These are phyloP conservation scores for Castanospermum australe DNA, from an alignment of 306 rosid species.

Conservation along the genomic window DNA sequence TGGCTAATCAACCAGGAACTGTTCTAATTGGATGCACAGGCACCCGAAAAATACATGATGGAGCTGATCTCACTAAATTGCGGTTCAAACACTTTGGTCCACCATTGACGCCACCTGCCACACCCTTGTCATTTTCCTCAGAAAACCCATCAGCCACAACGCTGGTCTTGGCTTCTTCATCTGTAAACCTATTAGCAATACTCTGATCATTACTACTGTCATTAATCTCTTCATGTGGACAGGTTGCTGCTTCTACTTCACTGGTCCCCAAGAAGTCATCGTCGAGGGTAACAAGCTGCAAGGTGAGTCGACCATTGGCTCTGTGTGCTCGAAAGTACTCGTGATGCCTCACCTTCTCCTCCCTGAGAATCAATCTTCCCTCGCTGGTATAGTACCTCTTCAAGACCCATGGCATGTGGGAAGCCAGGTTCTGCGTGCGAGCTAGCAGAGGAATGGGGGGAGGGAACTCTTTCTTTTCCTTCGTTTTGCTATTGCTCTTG, in stretches of 20 bases:
- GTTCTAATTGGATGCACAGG: conserved; percentile 45
- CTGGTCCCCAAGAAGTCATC: neutral
- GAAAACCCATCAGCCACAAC: neutral
- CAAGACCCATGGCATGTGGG: conserved; percentile 72
- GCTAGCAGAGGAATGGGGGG: conserved; percentile 66
- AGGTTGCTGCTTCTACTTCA: neutral
- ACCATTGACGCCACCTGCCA: neutral
- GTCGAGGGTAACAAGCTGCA: conserved; percentile 57
- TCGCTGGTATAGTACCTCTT: conserved; percentile 59
- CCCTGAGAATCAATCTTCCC: conserved; percentile 62
- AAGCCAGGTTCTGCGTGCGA: conserved; percentile 53
- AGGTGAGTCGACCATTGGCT: conserved; percentile 70
- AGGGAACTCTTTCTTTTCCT: conserved; percentile 45
- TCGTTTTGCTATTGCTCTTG: neutral
- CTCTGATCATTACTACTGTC: neutral
- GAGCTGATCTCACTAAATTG: conserved; percentile 19
- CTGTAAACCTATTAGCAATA: neutral
- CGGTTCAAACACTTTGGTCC: conserved; percentile 25
- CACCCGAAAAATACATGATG: conserved; percentile 39
- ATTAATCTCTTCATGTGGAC: neutral
- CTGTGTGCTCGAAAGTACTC: conserved; percentile 64
- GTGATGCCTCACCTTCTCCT: conserved; percentile 59
- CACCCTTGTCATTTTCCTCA: neutral
- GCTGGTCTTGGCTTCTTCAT: neutral
- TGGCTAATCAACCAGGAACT: conserved; percentile 27